Evolutionary conservation across 2,329 filamentous ascomycete genomes (phyloP), one percentile per base, ranked within the genome.

Genomic region (Sordariomycetes sp.): DNA sequence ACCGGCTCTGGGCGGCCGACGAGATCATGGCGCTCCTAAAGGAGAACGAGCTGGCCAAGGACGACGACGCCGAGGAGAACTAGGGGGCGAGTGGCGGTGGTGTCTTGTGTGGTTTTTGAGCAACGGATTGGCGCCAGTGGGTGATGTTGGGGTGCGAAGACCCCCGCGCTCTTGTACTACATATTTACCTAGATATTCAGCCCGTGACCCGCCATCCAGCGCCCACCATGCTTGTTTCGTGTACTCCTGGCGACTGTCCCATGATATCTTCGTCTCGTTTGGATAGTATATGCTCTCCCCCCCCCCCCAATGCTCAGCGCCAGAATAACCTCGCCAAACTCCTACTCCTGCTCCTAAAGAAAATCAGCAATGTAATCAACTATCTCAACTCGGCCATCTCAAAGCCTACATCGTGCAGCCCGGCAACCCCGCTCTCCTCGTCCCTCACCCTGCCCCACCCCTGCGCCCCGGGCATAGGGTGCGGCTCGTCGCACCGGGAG

Each of bases 1-100:
- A 99, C 74, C 89, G 95, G 70, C 80, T 99, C 61, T 99, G 94
- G 94, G 88, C 84, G 65, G 92, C 91, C 52, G 92, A 99, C 63
- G 94, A 97, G 78, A 99, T 99, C 67, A 92, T 90, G 69, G 84
- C 87, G 55, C 77, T 99, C 71, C 77, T 99, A 66, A 95, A 91
- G 80, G 90, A 97, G 78, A 91, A 99, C 67, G 92, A 92, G 65
- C 74, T 99, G 70, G 92, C 90, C 60, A 97, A 96, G 80, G 82
- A 85, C 63, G 88, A 92, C 68, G 83, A 83, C 62, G 71, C 81
- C 15, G 84, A 90, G 67, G 84, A 85, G 62, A 82, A 81, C 68
- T 84, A 76, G 63, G 36, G 8, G 20, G 45, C 22, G 45, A 24
- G 22, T 20, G 22, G 22, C 45, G 22, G 22, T 50, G 45, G 24